Conservation (phyloP, 345 rosid species). For the Hibiscus syriacus region DNA sequence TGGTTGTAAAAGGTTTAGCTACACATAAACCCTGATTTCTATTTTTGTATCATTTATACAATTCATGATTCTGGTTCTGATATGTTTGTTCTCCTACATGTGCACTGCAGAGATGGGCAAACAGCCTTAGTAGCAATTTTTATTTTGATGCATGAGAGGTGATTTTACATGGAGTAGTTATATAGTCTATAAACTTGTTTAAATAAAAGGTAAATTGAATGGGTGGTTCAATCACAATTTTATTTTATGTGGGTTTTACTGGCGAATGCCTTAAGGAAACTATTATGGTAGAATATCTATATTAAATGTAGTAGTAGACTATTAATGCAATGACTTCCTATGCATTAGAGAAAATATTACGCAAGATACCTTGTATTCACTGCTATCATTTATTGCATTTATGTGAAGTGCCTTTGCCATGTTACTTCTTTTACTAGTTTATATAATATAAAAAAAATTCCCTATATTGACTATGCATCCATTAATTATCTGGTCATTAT, state of each 20-base stretch:
- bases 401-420: not conserved
- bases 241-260: too few species aligned
- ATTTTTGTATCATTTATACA: not conserved
- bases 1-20: not conserved
- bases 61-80: not conserved
- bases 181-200: not conserved
- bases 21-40: not conserved
- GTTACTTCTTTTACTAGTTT: not conserved
- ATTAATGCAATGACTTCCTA: not conserved
- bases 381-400: not conserved
- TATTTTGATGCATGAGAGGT: not conserved
- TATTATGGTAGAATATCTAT: not conserved
- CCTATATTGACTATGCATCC: not conserved
- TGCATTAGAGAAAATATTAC: not conserved
- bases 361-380: not conserved
- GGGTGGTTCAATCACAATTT: not conserved
- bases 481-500: not conserved
- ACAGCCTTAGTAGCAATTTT: not conserved
- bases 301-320: not conserved
- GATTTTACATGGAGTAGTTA: not conserved
- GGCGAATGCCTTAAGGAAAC: not conserved
- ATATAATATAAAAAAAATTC: not conserved
- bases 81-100: not conserved
- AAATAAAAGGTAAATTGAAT: not conserved
- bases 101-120: not conserved